phyloP scores from a whole-genome alignment of 768 basidiomycete genomes.

The Paxillus ammoniavirescens region DNA sequence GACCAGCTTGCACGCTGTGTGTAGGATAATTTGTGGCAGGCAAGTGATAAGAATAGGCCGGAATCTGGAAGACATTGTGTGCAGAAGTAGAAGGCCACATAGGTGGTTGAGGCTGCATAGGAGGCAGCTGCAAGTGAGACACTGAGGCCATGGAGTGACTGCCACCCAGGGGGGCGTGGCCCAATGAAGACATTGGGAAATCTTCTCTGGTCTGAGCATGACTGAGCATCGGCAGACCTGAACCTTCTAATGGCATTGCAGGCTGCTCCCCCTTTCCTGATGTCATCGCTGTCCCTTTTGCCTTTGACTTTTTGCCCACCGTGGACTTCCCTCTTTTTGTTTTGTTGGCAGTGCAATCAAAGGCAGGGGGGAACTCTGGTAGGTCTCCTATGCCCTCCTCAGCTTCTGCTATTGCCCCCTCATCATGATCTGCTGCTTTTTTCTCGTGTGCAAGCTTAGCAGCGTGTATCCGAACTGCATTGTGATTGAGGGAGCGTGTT shows the following conservation, averaged over 20 bases:
- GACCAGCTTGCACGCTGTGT: background rate
- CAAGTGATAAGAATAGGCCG: background rate
- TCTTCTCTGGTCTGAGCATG: background rate
- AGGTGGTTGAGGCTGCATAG: background rate
- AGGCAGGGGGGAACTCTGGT: background rate
- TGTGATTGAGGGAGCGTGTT: background rate
- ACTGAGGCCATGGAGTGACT: background rate
- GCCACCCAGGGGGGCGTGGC: too few relatives aligned
- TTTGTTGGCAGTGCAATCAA: background rate
- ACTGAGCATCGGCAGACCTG: background rate
- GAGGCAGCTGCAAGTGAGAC: background rate
- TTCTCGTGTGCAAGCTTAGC: background rate
- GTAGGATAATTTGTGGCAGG: background rate
- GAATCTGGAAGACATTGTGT: background rate
- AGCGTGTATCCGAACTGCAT: background rate
- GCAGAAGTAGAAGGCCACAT: background rate
- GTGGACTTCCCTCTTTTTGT: background rate
- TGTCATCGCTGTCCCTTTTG: background rate
- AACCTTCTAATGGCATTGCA: background rate
- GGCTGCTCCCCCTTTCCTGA: background rate
- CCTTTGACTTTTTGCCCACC: background rate
- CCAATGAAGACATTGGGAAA: background rate
- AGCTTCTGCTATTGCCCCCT: background rate
- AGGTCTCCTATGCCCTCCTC: background rate
- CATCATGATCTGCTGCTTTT: background rate